Evolutionary conservation across 176 grass and related monocot genomes (phyloP).

Genomic region (Musa itinerans): DNA sequence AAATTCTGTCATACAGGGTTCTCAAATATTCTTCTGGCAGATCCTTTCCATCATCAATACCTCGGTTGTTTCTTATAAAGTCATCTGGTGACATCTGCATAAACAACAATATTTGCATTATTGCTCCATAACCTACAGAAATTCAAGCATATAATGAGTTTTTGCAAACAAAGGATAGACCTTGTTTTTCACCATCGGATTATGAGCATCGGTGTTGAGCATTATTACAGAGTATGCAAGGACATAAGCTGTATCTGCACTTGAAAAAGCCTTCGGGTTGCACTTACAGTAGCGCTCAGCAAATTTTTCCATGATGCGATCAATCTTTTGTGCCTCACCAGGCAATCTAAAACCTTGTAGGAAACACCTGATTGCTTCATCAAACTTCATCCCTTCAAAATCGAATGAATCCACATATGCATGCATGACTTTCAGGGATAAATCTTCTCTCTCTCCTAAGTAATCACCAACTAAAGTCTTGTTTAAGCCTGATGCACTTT

Average conservation of each 20-base stretch:
- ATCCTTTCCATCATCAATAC: conserved; percentile 96
- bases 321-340: conserved; percentile 98
- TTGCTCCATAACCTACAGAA: background rate
- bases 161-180: conserved; percentile 34
- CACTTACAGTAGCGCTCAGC: conserved; percentile 91
- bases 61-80: conserved; percentile 96
- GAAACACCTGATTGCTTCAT: conserved; percentile 86
- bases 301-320: conserved; percentile 97
- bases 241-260: conserved; percentile 97
- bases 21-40: conserved; percentile 96
- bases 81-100: conserved; percentile 98
- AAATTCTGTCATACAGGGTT: conserved; percentile 89
- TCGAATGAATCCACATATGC: conserved; percentile 96
- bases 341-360: conserved; percentile 91
- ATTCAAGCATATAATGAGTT: conserved; percentile 3
- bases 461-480: conserved; percentile 97
- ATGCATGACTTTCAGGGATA: conserved; percentile 96
- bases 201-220: conserved; percentile 97
- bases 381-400: conserved; percentile 86
- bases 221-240: conserved; percentile 99
- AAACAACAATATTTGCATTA: conserved; percentile 26
- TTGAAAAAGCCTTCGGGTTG: conserved; percentile 85
- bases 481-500: conserved; percentile 81
- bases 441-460: conserved; percentile 94
- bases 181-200: conserved; percentile 97